Evolutionary conservation across 1,284 basidiomycete genomes (phyloP).

Genomic region (Irpex sp.): DNA sequence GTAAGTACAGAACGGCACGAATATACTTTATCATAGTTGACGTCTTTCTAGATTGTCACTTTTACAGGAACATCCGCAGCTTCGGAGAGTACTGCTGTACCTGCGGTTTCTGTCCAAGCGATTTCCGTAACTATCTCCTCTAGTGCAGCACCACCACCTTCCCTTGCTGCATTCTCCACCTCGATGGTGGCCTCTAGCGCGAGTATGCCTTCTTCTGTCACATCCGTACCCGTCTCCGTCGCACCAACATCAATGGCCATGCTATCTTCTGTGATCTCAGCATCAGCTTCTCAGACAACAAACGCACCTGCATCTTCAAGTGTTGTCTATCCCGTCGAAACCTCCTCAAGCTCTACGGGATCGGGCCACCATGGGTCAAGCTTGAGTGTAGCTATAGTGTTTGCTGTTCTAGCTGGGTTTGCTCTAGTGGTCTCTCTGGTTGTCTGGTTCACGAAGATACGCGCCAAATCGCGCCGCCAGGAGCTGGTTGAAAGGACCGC

Average conservation of each 20-base stretch:
- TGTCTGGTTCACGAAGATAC: constrained; percentile 37
- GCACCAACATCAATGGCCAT: not conserved
- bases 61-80: not conserved
- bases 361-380: constrained; percentile 26
- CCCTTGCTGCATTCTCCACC: not conserved
- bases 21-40: not conserved
- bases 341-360: not conserved
- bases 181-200: not conserved
- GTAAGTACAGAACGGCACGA: not conserved
- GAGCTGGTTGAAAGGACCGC: constrained; percentile 21
- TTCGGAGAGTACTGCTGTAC: not conserved
- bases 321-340: not conserved
- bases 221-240: not conserved
- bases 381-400: constrained; percentile 41
- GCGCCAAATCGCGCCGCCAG: constrained; percentile 30
- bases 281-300: constrained; percentile 3
- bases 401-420: constrained; percentile 38
- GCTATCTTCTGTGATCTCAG: not conserved
- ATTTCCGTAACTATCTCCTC: not conserved
- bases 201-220: not conserved
- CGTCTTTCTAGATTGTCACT: not conserved
- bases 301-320: not conserved
- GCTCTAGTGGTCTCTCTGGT: constrained; percentile 36
- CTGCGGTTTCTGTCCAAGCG: not conserved
- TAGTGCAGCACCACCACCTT: not conserved